Base-by-base conservation (phyloP, 805 yeast species). In the Cephaloascus fragrans region DNA sequence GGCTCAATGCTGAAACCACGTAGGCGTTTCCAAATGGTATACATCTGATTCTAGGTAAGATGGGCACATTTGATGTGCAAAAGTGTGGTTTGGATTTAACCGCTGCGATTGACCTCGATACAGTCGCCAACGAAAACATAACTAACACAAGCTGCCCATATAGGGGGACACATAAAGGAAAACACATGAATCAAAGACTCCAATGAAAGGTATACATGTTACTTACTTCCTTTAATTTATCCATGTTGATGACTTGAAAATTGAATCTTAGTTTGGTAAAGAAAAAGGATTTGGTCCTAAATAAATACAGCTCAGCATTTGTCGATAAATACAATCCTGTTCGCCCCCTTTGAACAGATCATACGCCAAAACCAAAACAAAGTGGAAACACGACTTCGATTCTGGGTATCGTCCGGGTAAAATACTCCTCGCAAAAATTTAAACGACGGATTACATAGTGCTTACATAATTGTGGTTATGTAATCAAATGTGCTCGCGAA, bases 151-250 rank as follows among this genome's bases (percentile, higher is more conserved):
- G n/a, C n/a, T n/a, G n/a, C n/a, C n/a, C n/a, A n/a, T n/a, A n/a
- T n/a, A n/a, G n/a, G n/a, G n/a, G n/a, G n/a, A n/a, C n/a, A n/a
- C n/a, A n/a, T n/a, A n/a, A n/a, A n/a, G n/a, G n/a, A n/a, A n/a
- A n/a, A n/a, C n/a, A n/a, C n/a, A n/a, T n/a, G n/a, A n/a, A n/a
- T n/a, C n/a, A n/a, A n/a, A n/a, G n/a, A n/a, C n/a, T n/a, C n/a
- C n/a, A n/a, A n/a, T n/a, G n/a, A n/a, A n/a, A n/a, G n/a, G n/a
- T n/a, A n/a, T n/a, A n/a, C n/a, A n/a, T n/a, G 35, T 41, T 54
- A 67, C 75, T 50, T 67, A 70, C 75, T 53, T 75, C 80, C 67
- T 73, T 75, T 51, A 75, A 72, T 61, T 72, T 74, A 53, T 75
- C 80, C 80, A 75, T 75, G 44, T 46, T 62, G 40, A 40, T 23